Conservation (phyloP, 2,329 filamentous ascomycete genomes). For the Ilyonectria robusta region DNA sequence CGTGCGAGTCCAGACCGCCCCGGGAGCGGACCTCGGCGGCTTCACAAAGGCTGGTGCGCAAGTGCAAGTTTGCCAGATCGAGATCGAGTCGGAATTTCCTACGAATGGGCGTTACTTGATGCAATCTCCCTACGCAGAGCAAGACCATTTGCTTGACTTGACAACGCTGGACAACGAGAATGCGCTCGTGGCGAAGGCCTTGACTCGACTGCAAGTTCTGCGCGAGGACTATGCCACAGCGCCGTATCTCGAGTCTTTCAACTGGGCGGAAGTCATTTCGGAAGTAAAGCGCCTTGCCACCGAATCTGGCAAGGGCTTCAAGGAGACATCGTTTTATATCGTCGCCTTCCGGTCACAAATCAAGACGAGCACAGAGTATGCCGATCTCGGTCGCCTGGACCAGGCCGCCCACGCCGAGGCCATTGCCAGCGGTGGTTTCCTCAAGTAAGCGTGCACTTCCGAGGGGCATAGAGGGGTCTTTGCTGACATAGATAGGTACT, state of each 20-base stretch:
- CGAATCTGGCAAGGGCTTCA: conserved; percentile 67
- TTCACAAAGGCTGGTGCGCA: conserved; percentile 45
- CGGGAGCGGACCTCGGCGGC: conserved; percentile 42
- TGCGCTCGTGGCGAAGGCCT: conserved; percentile 78
- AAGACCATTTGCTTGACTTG: conserved; percentile 81
- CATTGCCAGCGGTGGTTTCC: conserved; percentile 81
- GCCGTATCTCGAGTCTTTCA: conserved; percentile 81
- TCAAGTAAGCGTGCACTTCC: conserved; percentile 71
- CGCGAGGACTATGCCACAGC: conserved; percentile 83
- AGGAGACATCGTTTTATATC: conserved; percentile 80
- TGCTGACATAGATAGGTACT: conserved; percentile 72
- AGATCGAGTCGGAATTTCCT: conserved; percentile 34
- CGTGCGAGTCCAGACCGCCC: conserved; percentile 43
- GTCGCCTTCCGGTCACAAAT: conserved; percentile 87
- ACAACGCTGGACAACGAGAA: conserved; percentile 75
- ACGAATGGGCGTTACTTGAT: conserved; percentile 61
- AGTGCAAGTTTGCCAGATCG: conserved; percentile 46
- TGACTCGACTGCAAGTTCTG: conserved; percentile 74
- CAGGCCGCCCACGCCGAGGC: conserved; percentile 86
- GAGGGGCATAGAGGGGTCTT: not conserved
- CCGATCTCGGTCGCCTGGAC: conserved; percentile 80
- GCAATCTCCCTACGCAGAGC: conserved; percentile 82
- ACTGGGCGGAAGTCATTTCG: conserved; percentile 77
- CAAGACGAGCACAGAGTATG: conserved; percentile 75
- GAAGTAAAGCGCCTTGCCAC: conserved; percentile 67